Percentiles rank a stretch among this genome's conserved stretches.
Conservation (phyloP, 129 eudicot genomes). For the Escallonia herrerae region DNA sequence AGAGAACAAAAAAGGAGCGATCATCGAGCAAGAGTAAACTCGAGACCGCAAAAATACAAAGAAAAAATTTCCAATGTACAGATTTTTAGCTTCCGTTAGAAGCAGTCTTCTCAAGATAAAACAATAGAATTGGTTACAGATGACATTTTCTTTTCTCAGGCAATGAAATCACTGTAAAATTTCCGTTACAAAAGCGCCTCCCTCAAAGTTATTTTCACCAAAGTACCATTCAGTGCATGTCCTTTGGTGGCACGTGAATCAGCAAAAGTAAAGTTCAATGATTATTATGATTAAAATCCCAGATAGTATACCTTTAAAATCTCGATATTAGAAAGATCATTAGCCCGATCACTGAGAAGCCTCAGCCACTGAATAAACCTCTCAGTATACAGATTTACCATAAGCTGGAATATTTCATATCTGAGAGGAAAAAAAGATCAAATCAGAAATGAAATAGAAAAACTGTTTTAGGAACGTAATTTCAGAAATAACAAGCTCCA, state of each 20-base stretch:
- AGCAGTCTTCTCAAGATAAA: too few species aligned
- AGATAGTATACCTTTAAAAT: slow-evolving; percentile 63
- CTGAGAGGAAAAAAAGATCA: slow-evolving; percentile 31
- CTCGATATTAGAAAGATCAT: slow-evolving; percentile 79
- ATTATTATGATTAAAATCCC: neutral
- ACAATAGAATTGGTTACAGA: too few species aligned
- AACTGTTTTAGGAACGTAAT: neutral
- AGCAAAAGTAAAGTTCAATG: too few species aligned
- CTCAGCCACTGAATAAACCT: slow-evolving; percentile 95
- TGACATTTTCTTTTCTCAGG: too few species aligned
- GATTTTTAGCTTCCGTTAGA: too few species aligned
- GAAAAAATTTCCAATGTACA: neutral
- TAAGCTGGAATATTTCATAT: slow-evolving; percentile 94
- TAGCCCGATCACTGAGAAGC: slow-evolving; percentile 85
- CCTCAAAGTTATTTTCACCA: too few species aligned
- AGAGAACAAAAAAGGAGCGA: neutral
- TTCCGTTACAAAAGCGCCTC: too few species aligned
- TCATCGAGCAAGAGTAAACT: neutral
- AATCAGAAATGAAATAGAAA: slow-evolving; percentile 9
- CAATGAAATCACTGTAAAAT: too few species aligned
- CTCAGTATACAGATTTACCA: slow-evolving; percentile 98
- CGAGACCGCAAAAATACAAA: neutral
- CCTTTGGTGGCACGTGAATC: too few species aligned
- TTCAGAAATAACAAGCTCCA: neutral
- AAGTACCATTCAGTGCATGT: too few species aligned